Evolutionary conservation across 2,329 filamentous ascomycete genomes (phyloP), one percentile per base, ranked within the genome.

Genomic region (Talaromyces pinophilus): DNA sequence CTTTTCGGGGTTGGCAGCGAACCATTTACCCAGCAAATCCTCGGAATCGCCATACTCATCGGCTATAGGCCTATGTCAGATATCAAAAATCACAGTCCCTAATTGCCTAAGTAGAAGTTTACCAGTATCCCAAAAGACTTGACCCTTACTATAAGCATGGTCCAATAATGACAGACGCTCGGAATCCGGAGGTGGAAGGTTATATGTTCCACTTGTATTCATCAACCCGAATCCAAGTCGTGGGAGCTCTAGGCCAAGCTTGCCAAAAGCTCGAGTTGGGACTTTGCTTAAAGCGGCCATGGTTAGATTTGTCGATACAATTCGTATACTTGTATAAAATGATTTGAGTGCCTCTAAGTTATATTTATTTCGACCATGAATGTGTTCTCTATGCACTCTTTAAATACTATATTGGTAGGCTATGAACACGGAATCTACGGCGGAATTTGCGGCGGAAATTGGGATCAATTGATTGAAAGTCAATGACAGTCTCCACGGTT

Each of bases 1-100:
- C 59, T 80, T 79, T 17, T 76, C 81, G 2, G 76, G 80, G 19
- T 73, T 70, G 63, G 40, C 50, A 30, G 77, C 75, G 69, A 84
- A 82, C 82, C 82, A 84, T 69, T 77, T 79, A 0, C 80, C 81
- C 2, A 84, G 30, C 0, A 83, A 70, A 5, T 80, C 78, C 69
- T 84, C 82, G 64, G 70, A 78, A 63, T 82, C 80, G 4, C 72
- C 76, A 59, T 84, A 83, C 6, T 79, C 68, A 50, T 73, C 69
- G 40, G 66, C 65, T 52, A 63, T n/a, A n/a, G 7, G 8, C 5
- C 19, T 5, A 40, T 48, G 35, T 65, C 25, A 52, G 65, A 33
- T 62, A 30, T 40, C 1, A 25, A n/a, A 44, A 38, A 50, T 13
- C 28, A 19, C 42, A 50, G 6, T 25, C 7, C 11, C 7, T 55